Evolutionary conservation across 805 yeast species (phyloP).

Genomic region (Ogataea dorogensis): DNA sequence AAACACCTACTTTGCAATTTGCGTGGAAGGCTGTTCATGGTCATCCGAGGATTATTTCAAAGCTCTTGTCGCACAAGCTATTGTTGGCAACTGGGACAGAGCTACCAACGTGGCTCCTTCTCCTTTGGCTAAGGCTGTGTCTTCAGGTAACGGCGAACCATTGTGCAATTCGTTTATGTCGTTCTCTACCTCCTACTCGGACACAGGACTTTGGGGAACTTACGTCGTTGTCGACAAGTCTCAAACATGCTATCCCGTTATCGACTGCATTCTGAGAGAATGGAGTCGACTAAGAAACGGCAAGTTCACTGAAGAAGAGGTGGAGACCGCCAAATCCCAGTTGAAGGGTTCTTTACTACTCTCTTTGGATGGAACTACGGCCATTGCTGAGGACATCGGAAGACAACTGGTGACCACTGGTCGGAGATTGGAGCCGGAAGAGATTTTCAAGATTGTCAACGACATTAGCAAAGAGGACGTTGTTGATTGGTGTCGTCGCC

Average conservation of each 20-base stretch:
- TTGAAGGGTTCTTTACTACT: conserved; percentile 87
- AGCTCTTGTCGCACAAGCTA: conserved; percentile 93
- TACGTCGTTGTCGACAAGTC: conserved; percentile 82
- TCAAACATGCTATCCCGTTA: conserved; percentile 61
- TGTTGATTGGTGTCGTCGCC: conserved; percentile 82
- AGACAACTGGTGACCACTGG: conserved; percentile 97
- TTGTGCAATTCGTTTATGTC: conserved; percentile 95
- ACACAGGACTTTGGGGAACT: conserved; percentile 97
- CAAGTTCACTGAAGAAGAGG: conserved; percentile 76
- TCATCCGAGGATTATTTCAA: conserved; percentile 92
- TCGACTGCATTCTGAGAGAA: conserved; percentile 76
- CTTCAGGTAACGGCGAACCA: conserved; percentile 46
- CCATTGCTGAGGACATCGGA: conserved; percentile 96
- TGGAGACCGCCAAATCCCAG: conserved; percentile 92
- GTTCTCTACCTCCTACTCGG: conserved; percentile 94
- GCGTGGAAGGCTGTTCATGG: conserved; percentile 99
- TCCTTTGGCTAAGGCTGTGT: conserved; percentile 67
- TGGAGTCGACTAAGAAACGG: conserved; percentile 87
- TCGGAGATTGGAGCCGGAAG: conserved; percentile 66
- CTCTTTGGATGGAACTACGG: conserved; percentile 91
- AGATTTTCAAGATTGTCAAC: conserved; percentile 72
- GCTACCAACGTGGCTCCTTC: conserved; percentile 85
- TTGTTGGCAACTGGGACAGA: conserved; percentile 97
- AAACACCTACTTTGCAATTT: conserved; percentile 85
- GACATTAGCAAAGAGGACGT: conserved; percentile 77